A percentile compares a stretch with the other conserved stretches of the same genome.
Conservation (phyloP, 176 grass and related monocot genomes). For the Oryza meridionalis region DNA sequence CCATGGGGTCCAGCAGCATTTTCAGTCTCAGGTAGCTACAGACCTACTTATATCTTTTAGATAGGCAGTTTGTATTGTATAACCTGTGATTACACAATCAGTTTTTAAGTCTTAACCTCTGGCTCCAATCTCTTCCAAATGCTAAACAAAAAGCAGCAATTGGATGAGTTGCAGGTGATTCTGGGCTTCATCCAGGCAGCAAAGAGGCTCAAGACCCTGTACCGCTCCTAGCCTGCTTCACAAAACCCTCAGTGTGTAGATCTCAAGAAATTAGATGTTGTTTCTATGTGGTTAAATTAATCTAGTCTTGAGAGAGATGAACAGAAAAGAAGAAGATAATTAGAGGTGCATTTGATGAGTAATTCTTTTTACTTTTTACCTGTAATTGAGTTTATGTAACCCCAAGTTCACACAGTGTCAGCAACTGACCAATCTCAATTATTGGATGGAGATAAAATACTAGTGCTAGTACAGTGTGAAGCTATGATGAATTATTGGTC, state of each 20-base stretch:
- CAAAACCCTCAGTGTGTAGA: background rate
- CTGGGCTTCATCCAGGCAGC: conserved; percentile 67
- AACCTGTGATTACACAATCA: background rate
- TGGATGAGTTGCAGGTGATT: conserved; percentile 87
- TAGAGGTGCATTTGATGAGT: conserved; percentile 41
- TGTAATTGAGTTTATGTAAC: conserved; percentile 43
- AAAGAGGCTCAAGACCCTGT: conserved; percentile 62
- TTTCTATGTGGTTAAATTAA: conserved; percentile 12
- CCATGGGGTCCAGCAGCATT: conserved; percentile 75
- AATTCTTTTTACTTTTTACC: conserved; percentile 45
- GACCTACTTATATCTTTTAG: background rate
- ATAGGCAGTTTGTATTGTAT: background rate
- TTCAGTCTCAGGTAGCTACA: conserved; percentile 72
- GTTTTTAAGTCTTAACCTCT: conserved; percentile 33
- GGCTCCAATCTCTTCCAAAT: conserved; percentile 36
- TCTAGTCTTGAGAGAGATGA: conserved; percentile 35
- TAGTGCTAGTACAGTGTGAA: conserved; percentile 36
- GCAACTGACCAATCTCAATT: conserved; percentile 34
- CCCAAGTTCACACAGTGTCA: conserved; percentile 4
- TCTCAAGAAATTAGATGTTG: conserved; percentile 34
- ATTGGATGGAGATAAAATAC: conserved; percentile 45
- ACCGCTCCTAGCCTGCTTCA: conserved; percentile 39
- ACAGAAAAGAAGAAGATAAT: conserved; percentile 17
- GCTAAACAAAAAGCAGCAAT: conserved; percentile 56
- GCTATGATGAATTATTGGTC: conserved; percentile 35